Conservation (phyloP, 2,329 filamentous ascomycete genomes). For the Cercospora sp. region DNA sequence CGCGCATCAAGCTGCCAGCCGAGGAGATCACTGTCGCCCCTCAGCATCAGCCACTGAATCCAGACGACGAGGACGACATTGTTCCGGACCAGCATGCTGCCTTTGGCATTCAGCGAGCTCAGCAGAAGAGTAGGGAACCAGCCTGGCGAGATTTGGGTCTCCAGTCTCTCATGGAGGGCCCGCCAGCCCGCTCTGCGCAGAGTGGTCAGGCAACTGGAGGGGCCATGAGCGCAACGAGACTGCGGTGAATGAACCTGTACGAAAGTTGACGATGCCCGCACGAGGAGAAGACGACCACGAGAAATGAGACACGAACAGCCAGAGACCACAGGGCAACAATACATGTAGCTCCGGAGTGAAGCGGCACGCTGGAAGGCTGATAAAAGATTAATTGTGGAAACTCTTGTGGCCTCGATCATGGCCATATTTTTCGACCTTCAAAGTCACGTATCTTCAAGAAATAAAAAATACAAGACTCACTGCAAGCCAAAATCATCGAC, state of each 20-base stretch:
- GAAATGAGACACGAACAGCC: background rate
- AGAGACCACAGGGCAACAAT: background rate
- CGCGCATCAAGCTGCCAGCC: constrained; percentile 43
- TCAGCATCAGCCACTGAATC: constrained; percentile 78
- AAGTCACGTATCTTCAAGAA: background rate
- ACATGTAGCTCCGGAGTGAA: background rate
- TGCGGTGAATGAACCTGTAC: background rate
- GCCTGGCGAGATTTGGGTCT: constrained; percentile 79
- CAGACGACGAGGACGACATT: constrained; percentile 82
- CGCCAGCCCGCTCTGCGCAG: constrained; percentile 39
- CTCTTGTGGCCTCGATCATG: background rate
- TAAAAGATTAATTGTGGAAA: background rate
- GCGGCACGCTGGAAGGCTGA: background rate
- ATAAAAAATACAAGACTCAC: background rate
- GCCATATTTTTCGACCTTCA: background rate
- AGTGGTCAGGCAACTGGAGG: constrained; percentile 22
- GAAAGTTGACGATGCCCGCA: background rate
- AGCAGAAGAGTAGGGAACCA: constrained; percentile 68
- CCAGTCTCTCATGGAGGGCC: constrained; percentile 68
- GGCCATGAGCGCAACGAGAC: constrained; percentile 13
- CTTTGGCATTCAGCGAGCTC: constrained; percentile 81
- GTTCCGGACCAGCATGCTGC: constrained; percentile 86
- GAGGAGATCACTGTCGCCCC: constrained; percentile 83
- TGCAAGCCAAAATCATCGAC: background rate
- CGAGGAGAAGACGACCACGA: background rate